Conservation (phyloP, 148 eudicot genomes). For the Chenopodium berlandieri region DNA sequence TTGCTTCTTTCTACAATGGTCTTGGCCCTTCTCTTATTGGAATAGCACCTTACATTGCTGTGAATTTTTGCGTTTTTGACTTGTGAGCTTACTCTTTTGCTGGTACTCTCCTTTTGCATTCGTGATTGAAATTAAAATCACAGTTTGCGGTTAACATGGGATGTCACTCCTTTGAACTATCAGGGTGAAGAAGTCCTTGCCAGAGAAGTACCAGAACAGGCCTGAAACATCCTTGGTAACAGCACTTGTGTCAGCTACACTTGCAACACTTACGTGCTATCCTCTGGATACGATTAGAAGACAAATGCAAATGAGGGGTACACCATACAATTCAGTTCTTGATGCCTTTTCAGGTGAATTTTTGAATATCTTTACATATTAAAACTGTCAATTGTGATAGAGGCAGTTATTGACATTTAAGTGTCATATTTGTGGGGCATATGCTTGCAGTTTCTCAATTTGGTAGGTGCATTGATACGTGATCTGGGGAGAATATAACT, state of each 20-base stretch:
- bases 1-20: conserved; percentile 83
- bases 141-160: conserved; percentile 16
- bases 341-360: conserved; percentile 84
- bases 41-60: conserved; percentile 97
- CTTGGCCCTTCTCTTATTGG: conserved; percentile 97
- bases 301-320: conserved; percentile 98
- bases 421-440: neutral
- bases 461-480: neutral
- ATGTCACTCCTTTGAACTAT: conserved; percentile 29
- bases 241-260: conserved; percentile 72
- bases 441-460: neutral
- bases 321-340: conserved; percentile 74
- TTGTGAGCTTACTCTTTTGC: conserved; percentile 65
- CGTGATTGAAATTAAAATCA: conserved; percentile 12
- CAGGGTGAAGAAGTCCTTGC: conserved; percentile 95
- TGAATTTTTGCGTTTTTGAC: conserved; percentile 96
- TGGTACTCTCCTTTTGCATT: conserved; percentile 28
- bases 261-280: conserved; percentile 86
- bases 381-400: neutral
- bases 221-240: conserved; percentile 80
- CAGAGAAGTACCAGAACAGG: conserved; percentile 80
- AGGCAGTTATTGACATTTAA: neutral
- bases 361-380: no score
- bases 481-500: neutral
- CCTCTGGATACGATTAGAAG: conserved; percentile 92